Percentiles rank a stretch among this genome's conserved stretches.
phyloP scores from a whole-genome alignment of 768 basidiomycete genomes.

The Fomitopsis serialis region DNA sequence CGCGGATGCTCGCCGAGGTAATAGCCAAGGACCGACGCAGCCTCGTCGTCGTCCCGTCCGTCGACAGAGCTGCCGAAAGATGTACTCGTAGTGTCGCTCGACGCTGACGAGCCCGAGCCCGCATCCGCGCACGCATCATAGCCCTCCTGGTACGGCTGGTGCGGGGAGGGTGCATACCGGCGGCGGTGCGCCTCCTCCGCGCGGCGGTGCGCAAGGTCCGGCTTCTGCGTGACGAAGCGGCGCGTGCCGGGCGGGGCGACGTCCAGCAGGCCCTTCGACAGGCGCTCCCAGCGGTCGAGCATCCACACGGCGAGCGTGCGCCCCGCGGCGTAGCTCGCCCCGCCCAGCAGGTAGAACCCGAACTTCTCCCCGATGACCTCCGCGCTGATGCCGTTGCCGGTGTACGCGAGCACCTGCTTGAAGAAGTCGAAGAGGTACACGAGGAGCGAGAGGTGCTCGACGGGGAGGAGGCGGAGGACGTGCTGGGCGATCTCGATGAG shows the following conservation, averaged over 20 bases:
- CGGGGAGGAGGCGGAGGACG: slow-evolving; percentile 46
- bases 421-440: slow-evolving; percentile 44
- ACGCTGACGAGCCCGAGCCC: too few relatives aligned
- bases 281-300: slow-evolving; percentile 11
- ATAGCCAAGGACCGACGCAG: background rate
- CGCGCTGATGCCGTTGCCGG: slow-evolving; percentile 43
- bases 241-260: background rate
- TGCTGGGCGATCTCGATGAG: slow-evolving; percentile 38
- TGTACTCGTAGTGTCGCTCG: too few relatives aligned
- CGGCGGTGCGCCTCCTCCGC: background rate
- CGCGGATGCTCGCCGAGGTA: background rate
- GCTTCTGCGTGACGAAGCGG: background rate
- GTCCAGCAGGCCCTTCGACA: slow-evolving; percentile 10
- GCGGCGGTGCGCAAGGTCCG: background rate
- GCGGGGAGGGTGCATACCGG: too few relatives aligned
- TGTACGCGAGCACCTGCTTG: slow-evolving; percentile 44
- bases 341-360: slow-evolving; percentile 35
- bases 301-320: slow-evolving; percentile 27
- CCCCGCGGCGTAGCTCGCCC: slow-evolving; percentile 11
- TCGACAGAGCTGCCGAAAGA: too few relatives aligned
- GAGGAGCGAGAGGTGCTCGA: slow-evolving; percentile 34
- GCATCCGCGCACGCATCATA: too few relatives aligned
- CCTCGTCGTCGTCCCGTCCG: too few relatives aligned
- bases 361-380: slow-evolving; percentile 44
- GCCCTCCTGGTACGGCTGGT: too few relatives aligned